phyloP scores from a whole-genome alignment of 225 moss, liverwort and hornwort species.

The Thuidium tamariscinum region DNA sequence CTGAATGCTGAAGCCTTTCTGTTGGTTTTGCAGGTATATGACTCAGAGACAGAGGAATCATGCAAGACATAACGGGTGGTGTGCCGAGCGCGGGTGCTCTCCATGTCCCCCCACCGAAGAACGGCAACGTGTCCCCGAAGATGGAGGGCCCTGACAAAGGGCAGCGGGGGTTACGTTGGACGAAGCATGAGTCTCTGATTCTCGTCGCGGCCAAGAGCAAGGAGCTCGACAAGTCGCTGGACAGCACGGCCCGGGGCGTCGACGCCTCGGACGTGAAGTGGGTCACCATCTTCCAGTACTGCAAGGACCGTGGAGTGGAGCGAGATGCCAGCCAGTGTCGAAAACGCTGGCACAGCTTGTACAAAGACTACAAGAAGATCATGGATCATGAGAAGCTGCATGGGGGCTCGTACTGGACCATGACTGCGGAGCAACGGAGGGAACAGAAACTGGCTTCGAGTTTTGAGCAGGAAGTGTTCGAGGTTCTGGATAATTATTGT shows the following conservation, averaged over 20 bases:
- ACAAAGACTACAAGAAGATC: constrained; percentile 91
- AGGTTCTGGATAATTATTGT: constrained; percentile 58
- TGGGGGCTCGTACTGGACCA: constrained; percentile 60
- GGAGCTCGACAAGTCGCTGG: constrained; percentile 80
- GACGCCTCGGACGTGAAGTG: constrained; percentile 68
- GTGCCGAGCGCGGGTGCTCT: constrained; percentile 13
- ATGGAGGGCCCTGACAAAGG: constrained; percentile 51
- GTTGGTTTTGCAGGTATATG: constrained; percentile 18
- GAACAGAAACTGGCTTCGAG: constrained; percentile 78
- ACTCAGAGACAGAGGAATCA: constrained; percentile 10
- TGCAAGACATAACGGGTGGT: constrained; percentile 29
- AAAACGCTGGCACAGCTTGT: constrained; percentile 88
- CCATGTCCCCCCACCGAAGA: constrained; percentile 33
- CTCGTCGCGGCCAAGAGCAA: constrained; percentile 80
- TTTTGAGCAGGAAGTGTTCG: constrained; percentile 83
- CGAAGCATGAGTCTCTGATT: constrained; percentile 73
- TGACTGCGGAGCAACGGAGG: constrained; percentile 77
- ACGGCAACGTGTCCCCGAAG: constrained; percentile 36
- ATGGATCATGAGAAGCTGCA: constrained; percentile 65
- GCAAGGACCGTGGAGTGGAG: constrained; percentile 66
- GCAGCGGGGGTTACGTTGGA: constrained; percentile 66
- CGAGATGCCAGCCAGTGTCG: constrained; percentile 82
- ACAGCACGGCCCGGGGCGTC: constrained; percentile 36
- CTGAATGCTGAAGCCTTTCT: background rate
- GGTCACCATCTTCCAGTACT: constrained; percentile 73